phyloP scores from a whole-genome alignment of 2,329 filamentous ascomycete genomes.

The Paracoccidioides lutzii region DNA sequence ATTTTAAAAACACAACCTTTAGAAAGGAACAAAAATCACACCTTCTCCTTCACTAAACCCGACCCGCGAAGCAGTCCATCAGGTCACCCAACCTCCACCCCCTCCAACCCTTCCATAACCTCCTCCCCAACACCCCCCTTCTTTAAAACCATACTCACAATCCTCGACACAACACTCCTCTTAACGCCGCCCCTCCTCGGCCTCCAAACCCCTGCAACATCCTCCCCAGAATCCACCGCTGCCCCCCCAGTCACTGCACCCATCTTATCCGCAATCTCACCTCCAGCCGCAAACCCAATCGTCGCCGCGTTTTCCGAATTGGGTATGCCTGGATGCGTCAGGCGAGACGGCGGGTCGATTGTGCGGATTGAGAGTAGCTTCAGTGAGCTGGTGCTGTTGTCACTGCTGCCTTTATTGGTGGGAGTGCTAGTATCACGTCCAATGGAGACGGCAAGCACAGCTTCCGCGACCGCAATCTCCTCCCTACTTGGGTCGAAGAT shows the following conservation, averaged over 20 bases:
- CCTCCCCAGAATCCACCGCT: constrained; percentile 42
- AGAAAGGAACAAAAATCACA: neutral
- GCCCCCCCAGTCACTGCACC: constrained; percentile 33
- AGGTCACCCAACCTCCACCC: constrained; percentile 46
- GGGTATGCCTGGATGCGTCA: constrained; percentile 58
- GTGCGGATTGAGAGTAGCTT: constrained; percentile 57
- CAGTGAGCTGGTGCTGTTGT: constrained; percentile 30
- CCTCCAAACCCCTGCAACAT: constrained; percentile 63
- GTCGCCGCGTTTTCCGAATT: constrained; percentile 49
- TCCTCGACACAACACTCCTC: constrained; percentile 55
- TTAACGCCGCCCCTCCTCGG: constrained; percentile 74
- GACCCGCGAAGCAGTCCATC: neutral
- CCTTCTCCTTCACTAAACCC: neutral
- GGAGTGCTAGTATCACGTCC: neutral
- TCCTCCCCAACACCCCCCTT: constrained; percentile 73
- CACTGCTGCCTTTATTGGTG: constrained; percentile 19
- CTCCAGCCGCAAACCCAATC: constrained; percentile 25
- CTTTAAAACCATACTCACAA: constrained; percentile 65
- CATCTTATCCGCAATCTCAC: constrained; percentile 17
- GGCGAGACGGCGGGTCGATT: constrained; percentile 59
- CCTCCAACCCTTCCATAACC: constrained; percentile 67
- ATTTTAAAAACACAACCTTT: neutral
- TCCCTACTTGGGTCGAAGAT: constrained; percentile 88
- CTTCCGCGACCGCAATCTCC: constrained; percentile 85
- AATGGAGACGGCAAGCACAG: constrained; percentile 73